Evolutionary conservation across 805 yeast species (phyloP), one percentile per base, ranked within the genome.

Genomic region (Wickerhamiella dianesei): DNA sequence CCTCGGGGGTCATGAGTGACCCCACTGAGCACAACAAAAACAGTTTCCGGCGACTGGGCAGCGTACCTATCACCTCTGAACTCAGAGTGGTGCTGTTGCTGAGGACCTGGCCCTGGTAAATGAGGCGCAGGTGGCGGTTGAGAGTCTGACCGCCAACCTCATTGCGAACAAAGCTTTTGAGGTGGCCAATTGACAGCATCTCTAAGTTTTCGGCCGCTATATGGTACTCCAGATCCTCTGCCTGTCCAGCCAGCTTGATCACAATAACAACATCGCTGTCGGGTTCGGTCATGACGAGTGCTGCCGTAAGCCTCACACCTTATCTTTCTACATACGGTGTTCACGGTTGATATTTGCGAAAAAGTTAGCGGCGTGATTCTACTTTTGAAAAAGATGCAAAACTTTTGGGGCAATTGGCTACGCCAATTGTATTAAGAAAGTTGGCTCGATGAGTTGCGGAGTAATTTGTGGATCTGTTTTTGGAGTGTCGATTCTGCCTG

Each of bases 1-100:
- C 84, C 14, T 69, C 74, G 0, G 64, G 58, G 0, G 75, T 66
- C 37, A 82, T 57, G 13, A 69, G 72, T 32, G 76, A 86, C 4
- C 95, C 95, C 13, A 84, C 71, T 3, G 84, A 73, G 64, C 95
- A 85, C 59, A 84, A 94, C 3, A 86, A 69, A 57, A 79, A 83
- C n/a, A 81, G 65, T 41, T 64, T 64, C 8, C 42, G 40, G n/a
- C 51, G 49, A 12, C 29, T 52, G 6, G 32, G 32, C 12, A 6
- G 32, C 6, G 9, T 25, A 2, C 53, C 55, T 5, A 57, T 61
- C 29, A 77, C 63, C 41, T 79, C 83, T 18, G 64, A 65, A 21
- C 65, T 68, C 53, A 81, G 71, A 56, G 77, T 72, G 1, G 80
- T 74, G 21, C 68, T 62, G 44, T 76, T 78, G 42, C 72, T 70